These are phyloP conservation scores for Phlegmacium glaucopus DNA, from an alignment of 768 basidiomycete species.

Conservation along the genomic window DNA sequence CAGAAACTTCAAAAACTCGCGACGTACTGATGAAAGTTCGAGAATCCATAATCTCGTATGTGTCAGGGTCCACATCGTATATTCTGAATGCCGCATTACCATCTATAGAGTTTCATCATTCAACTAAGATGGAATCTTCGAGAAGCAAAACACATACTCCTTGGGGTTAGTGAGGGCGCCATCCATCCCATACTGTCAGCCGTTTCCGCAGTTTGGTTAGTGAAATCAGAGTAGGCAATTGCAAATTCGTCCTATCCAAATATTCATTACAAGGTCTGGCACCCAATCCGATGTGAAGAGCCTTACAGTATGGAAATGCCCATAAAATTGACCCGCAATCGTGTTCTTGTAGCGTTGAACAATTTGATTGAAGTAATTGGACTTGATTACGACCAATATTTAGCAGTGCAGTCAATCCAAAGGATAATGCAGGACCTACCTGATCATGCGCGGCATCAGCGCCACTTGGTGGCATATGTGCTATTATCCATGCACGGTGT, in stretches of 20 bases:
- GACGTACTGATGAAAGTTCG: constrained; percentile 45
- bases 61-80: constrained; percentile 65
- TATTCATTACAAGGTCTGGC: not conserved
- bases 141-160: constrained; percentile 31
- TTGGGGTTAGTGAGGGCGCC: constrained; percentile 56
- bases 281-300: not conserved
- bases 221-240: constrained; percentile 56
- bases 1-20: not conserved
- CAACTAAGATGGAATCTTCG: not conserved
- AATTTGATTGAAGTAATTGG: constrained; percentile 62
- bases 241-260: constrained; percentile 52
- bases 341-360: constrained; percentile 56
- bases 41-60: constrained; percentile 62
- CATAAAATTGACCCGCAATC: constrained; percentile 60
- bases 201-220: constrained; percentile 37
- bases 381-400: constrained; percentile 28
- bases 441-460: constrained; percentile 49
- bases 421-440: constrained; percentile 27
- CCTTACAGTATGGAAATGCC: constrained; percentile 48
- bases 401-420: not conserved
- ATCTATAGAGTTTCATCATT: constrained; percentile 24
- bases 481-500: constrained; percentile 60
- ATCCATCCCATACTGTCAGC: constrained; percentile 48
- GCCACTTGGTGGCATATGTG: constrained; percentile 53
- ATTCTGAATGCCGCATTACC: constrained; percentile 56